Evolutionary conservation across 1,284 basidiomycete species (phyloP).

Genomic region (Leucoagaricus sp.): DNA sequence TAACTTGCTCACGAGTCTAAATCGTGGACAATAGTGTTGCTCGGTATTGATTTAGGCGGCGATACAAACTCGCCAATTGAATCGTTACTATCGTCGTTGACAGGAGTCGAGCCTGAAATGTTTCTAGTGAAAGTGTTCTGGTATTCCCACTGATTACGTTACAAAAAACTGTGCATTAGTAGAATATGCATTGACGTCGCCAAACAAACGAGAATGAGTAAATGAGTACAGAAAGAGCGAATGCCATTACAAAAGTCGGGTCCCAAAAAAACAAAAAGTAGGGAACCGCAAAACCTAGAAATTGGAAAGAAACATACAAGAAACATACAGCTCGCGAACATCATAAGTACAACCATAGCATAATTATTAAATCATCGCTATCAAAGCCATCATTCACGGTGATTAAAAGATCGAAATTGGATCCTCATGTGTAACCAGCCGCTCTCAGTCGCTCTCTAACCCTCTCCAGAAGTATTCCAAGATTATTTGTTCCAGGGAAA

Average conservation of each 20-base stretch:
- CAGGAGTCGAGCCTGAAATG: too few relatives aligned
- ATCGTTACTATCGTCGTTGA: too few relatives aligned
- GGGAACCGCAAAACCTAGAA: not conserved
- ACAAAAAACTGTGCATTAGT: not conserved
- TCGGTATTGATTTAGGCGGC: too few relatives aligned
- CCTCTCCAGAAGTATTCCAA: constrained; percentile 55
- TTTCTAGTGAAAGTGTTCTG: too few relatives aligned
- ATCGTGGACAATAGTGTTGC: too few relatives aligned
- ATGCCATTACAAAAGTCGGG: not conserved
- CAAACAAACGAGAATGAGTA: not conserved
- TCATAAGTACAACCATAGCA: not conserved
- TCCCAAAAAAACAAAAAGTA: not conserved
- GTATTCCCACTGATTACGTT: not conserved
- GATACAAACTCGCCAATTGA: too few relatives aligned
- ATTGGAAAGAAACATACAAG: not conserved
- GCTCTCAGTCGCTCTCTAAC: constrained; percentile 43
- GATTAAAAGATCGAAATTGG: too few relatives aligned
- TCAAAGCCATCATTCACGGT: too few relatives aligned
- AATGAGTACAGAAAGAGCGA: not conserved
- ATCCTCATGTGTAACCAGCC: constrained; percentile 15
- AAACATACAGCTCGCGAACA: not conserved
- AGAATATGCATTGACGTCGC: not conserved
- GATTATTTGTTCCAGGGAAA: constrained; percentile 53
- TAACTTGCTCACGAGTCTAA: too few relatives aligned
- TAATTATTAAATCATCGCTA: not conserved